Base-by-base conservation (phyloP, 768 basidiomycete species). In the Pulveroboletus frians region DNA sequence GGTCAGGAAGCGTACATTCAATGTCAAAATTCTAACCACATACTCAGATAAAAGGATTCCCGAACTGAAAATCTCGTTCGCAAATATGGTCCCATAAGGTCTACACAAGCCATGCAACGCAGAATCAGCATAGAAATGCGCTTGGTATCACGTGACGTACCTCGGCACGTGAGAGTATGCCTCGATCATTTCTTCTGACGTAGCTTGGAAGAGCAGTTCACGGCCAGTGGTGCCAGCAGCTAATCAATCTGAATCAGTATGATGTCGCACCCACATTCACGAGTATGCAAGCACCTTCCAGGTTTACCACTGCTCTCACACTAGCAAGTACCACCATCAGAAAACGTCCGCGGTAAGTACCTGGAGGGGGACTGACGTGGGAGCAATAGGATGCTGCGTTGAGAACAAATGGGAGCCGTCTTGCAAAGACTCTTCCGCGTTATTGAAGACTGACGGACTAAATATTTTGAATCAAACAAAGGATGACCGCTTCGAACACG, bases 151-250 rank as follows among this genome's bases (percentile, higher is more conserved):
- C n/a, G 30, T 29, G 20, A 53, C 64, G 39, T 51, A 82, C 88
- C 86, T 76, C 3, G 92, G 91, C 0, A 90, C 90, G 57, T 83
- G 77, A 0, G 88, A 81, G 62, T 93, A 94, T 0, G 92, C 93
- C 41, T 85, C 76, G 5, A 96, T 88, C 94, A 98, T 96, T 66
- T 96, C 81, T 60, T 91, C 81, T 5, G 89, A 92, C 0, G 93
- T 97, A 0, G 93, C 95, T 73, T 98, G 95, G 74, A 98, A 98
- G 14, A 97, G 77, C 8, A 97, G 70, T 59, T 93, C 93, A 23
- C 83, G 87, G 0, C 95, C 93, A 6, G 80, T 83, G 2, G 84
- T 84, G 0, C 94, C 95, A 34, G 91, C 92, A 54, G 89, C 93
- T 86, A 41, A 34, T 7, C 45, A 27, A 26, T 29, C 30, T 14